phyloP scores from a whole-genome alignment of 805 yeast species.

The Kuraishia piskuri region DNA sequence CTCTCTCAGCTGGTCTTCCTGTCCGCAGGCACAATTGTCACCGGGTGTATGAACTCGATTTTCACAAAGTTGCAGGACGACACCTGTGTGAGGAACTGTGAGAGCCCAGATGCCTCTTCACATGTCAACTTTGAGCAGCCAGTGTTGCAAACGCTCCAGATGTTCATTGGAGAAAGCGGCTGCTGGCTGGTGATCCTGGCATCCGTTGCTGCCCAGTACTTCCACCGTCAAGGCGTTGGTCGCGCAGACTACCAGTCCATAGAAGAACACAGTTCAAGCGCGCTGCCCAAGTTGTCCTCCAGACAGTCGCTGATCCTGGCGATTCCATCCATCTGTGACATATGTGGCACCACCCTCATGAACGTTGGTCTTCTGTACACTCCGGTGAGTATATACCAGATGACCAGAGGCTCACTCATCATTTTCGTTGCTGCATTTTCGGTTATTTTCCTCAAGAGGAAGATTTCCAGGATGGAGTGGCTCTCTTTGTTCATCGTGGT shows the following conservation, averaged over 20 bases:
- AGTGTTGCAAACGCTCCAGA: slow-evolving; percentile 68
- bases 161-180: slow-evolving; percentile 66
- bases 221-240: background rate
- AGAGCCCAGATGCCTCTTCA: slow-evolving; percentile 29
- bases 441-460: slow-evolving; percentile 48
- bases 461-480: slow-evolving; percentile 61
- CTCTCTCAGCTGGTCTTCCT: slow-evolving; percentile 19
- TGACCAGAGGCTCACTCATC: slow-evolving; percentile 77
- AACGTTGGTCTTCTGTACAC: slow-evolving; percentile 66
- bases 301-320: slow-evolving; percentile 30
- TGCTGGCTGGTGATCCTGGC: slow-evolving; percentile 25
- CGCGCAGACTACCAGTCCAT: background rate
- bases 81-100: slow-evolving; percentile 57
- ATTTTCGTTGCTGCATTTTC: slow-evolving; percentile 69
- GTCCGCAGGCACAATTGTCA: slow-evolving; percentile 46
- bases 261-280: background rate
- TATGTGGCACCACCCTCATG: slow-evolving; percentile 66
- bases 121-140: slow-evolving; percentile 63
- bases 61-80: slow-evolving; percentile 71
- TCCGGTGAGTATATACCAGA: slow-evolving; percentile 76
- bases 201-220: background rate
- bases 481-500: slow-evolving; percentile 52
- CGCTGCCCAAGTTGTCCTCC: slow-evolving; percentile 6
- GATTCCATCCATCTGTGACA: slow-evolving; percentile 64
- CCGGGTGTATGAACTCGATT: slow-evolving; percentile 69